Conservation (phyloP, 164 flowering plant species). For the Magnolia kwangsiensis region DNA sequence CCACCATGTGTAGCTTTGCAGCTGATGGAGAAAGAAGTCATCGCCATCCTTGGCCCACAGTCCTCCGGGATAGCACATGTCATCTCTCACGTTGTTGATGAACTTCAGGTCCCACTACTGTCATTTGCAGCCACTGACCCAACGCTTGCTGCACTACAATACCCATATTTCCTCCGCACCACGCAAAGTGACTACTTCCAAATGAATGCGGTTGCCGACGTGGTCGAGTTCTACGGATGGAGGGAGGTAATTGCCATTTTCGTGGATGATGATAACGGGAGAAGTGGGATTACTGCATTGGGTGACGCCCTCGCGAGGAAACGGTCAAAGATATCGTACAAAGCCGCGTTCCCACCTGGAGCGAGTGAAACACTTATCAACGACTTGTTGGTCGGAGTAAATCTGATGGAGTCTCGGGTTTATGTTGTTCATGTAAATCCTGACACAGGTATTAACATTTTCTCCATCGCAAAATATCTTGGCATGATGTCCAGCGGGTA, state of each 20-base stretch:
- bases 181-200: constrained; percentile 75
- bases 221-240: constrained; percentile 63
- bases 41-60: constrained; percentile 85
- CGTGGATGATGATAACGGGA: constrained; percentile 85
- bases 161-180: constrained; percentile 69
- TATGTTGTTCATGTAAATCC: constrained; percentile 83
- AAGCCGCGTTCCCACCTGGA: constrained; percentile 63
- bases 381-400: constrained; percentile 47
- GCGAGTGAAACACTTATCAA: constrained; percentile 38
- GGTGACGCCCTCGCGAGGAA: constrained; percentile 75
- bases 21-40: constrained; percentile 67
- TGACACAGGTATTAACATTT: constrained; percentile 56
- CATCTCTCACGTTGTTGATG: constrained; percentile 66
- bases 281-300: constrained; percentile 66
- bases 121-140: constrained; percentile 93
- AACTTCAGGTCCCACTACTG: constrained; percentile 75
- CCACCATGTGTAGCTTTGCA: constrained; percentile 53
- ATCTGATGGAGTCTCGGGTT: constrained; percentile 83
- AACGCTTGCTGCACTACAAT: constrained; percentile 69
- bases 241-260: constrained; percentile 78
- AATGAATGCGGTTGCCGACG: constrained; percentile 77
- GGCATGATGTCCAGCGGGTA: constrained; percentile 65
- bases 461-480: constrained; percentile 56
- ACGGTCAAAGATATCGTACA: constrained; percentile 69
- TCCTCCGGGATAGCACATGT: constrained; percentile 83